These are phyloP conservation scores for Venturia asperata DNA, from an alignment of 2,329 filamentous ascomycete genomes.

Conservation along the genomic window DNA sequence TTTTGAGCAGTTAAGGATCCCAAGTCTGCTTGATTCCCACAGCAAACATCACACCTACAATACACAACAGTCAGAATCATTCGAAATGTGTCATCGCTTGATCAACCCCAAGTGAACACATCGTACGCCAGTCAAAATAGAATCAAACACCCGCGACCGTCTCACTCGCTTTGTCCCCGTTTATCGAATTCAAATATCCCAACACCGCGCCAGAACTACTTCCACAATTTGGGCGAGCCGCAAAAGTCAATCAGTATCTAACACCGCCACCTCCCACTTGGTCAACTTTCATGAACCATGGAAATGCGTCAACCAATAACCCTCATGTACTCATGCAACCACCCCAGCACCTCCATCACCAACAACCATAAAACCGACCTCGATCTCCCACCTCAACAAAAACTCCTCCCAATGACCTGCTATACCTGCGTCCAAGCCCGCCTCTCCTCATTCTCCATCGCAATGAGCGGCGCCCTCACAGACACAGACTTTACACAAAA, in stretches of 20 bases:
- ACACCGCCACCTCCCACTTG: too few species aligned
- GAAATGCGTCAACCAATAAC: not conserved
- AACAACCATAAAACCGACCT: not conserved
- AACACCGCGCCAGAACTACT: not conserved
- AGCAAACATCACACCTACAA: not conserved
- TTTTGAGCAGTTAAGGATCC: not conserved
- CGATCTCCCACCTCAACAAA: not conserved
- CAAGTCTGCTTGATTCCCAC: not conserved
- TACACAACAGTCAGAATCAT: not conserved
- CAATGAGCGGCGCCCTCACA: not conserved
- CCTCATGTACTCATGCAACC: not conserved
- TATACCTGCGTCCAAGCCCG: conserved; percentile 6
- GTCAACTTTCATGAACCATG: too few species aligned
- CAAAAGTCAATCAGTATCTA: not conserved
- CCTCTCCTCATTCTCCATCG: not conserved
- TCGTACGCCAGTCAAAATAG: not conserved
- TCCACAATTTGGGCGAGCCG: not conserved
- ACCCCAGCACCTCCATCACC: not conserved
- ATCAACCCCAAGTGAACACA: not conserved
- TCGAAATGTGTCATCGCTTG: not conserved
- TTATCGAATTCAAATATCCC: not conserved
- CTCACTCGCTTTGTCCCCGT: not conserved
- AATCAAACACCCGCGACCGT: not conserved
- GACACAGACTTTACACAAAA: not conserved
- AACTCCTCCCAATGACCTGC: not conserved